Evolutionary conservation across 495 filamentous ascomycete genomes (phyloP), one percentile per base, ranked within the genome.

Genomic region (Lophiostoma macrostomum): DNA sequence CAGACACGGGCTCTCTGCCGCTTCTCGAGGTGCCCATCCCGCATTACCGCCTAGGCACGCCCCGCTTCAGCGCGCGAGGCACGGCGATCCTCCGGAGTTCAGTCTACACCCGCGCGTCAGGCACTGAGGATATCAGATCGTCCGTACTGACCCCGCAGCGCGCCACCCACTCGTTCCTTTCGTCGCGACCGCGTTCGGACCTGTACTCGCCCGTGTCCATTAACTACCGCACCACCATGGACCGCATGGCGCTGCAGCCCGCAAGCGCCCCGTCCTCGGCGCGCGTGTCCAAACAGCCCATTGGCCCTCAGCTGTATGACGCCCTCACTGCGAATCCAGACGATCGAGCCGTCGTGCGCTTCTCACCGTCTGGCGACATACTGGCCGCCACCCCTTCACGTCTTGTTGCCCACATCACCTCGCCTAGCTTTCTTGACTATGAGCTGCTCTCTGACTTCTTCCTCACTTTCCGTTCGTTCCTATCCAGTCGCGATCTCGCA

Each of bases 391-490:
- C 90, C 0, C 90, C 91, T 1, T 86, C 90, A 7, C 83, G 94
- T 11, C 80, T 99, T 28, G 88, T 99, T 37, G 91, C 91, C n/a
- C 89, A 99, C 68, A 95, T 99, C 52, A 97, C 93, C 3, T 97
- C 94, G 14, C 88, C 91, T 16, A 86, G 81, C 40, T 96, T 97
- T 67, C 80, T 99, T 55, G 93, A 99, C 67, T 99, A 99, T 69
- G 91, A 97, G 65, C 79, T 99, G 5, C 78, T 99, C 1, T 96
- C 94, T 0, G 93, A 97, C 69, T 99, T 99, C 73, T 99, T 99
- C 64, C 81, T 98, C 30, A 97, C 94, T 0, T 97, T 86, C 60
- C 88, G 93, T 20, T 78, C 82, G 5, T 99, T 95, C 63, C 71
- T 97, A 50, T 80, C 87, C 1, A 74, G 86, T 0, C 73, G 74